A percentile compares a stretch with the other conserved stretches of the same genome.
Conservation (phyloP, 2,329 filamentous ascomycete genomes). For the Amauroascus verrucosus region DNA sequence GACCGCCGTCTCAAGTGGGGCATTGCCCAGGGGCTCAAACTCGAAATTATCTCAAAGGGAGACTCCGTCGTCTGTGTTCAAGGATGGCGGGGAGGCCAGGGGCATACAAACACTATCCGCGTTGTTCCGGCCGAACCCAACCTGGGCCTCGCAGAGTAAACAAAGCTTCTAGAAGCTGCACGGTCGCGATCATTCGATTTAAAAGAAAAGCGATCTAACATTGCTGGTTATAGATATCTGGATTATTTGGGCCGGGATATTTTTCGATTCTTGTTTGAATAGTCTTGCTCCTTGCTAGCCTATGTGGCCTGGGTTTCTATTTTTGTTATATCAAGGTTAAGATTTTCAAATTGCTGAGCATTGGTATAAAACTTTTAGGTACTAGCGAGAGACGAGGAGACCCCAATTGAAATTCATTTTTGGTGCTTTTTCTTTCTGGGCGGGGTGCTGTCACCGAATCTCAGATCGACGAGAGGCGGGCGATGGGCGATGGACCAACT, state of each 20-base stretch:
- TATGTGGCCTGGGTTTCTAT: neutral
- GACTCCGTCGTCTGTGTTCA: slow-evolving; percentile 59
- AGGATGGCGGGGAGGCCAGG: slow-evolving; percentile 58
- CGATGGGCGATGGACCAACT: no score
- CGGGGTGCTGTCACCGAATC: neutral
- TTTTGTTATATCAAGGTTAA: neutral
- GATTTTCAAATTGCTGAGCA: neutral
- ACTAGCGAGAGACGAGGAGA: neutral
- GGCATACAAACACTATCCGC: slow-evolving; percentile 56
- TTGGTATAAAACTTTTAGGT: neutral
- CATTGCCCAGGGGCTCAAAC: slow-evolving; percentile 73
- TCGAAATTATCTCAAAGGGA: slow-evolving; percentile 69
- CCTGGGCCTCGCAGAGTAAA: slow-evolving; percentile 27
- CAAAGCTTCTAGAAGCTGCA: neutral
- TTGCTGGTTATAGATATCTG: slow-evolving; percentile 1
- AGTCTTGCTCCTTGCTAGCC: neutral
- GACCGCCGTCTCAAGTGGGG: slow-evolving; percentile 97
- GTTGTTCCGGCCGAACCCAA: slow-evolving; percentile 41
- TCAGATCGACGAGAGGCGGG: no score
- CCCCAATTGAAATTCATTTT: neutral
- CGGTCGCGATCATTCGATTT: neutral
- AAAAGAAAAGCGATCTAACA: neutral
- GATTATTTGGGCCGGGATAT: neutral
- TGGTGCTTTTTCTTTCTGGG: neutral
- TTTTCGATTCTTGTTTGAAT: neutral